Conservation (phyloP, 495 filamentous ascomycete genomes). For the Penicillium manginii region DNA sequence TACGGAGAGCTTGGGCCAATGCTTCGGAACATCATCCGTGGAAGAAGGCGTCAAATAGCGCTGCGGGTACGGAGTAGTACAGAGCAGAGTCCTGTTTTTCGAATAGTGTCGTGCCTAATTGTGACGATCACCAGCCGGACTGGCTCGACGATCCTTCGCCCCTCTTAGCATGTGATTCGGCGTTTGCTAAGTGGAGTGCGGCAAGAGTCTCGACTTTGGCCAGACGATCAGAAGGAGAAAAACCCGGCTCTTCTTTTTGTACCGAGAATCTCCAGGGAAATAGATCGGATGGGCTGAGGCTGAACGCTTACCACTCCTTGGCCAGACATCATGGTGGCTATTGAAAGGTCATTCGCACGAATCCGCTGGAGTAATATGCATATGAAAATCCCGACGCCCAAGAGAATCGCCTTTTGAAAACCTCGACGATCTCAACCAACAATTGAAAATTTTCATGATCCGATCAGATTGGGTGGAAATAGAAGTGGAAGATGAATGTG, state of each 20-base stretch:
- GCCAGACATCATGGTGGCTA: not conserved
- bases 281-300: not conserved
- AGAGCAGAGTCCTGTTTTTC: slow-evolving; percentile 3
- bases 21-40: not conserved
- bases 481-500: not conserved
- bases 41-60: not conserved
- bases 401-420: too few species aligned
- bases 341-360: not conserved
- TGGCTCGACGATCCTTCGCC: slow-evolving; percentile 19
- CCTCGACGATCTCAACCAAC: too few species aligned
- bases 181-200: slow-evolving; percentile 19
- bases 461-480: too few species aligned
- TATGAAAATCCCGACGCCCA: not conserved
- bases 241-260: not conserved
- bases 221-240: not conserved
- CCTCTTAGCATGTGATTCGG: slow-evolving; percentile 30
- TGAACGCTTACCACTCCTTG: not conserved
- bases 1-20: not conserved
- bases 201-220: slow-evolving; percentile 22
- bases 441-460: too few species aligned
- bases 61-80: not conserved
- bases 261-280: not conserved
- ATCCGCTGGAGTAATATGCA: not conserved
- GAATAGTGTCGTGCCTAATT: slow-evolving; percentile 9
- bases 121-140: slow-evolving; percentile 18